Conservation (phyloP, 1,284 basidiomycete species). For the Boletus sp. region DNA sequence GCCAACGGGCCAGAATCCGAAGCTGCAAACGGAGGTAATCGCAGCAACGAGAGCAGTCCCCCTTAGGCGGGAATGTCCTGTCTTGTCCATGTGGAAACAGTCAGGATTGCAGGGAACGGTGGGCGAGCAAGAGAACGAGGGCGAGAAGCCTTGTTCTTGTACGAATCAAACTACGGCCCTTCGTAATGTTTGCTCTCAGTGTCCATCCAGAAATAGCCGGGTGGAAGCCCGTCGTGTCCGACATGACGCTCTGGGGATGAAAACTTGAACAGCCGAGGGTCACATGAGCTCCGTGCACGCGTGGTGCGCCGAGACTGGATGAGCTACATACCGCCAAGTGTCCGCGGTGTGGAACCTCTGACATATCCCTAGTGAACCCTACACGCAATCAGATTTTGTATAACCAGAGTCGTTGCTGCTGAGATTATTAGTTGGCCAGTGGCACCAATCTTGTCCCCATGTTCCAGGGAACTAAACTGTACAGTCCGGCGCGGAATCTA, state of each 20-base stretch:
- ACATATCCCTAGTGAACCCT: not conserved
- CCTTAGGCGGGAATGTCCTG: conserved; percentile 15
- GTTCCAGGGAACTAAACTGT: not conserved
- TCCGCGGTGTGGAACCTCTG: not conserved
- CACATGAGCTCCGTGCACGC: not conserved
- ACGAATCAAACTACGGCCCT: not conserved
- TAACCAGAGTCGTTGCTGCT: not conserved
- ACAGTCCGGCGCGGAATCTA: not conserved
- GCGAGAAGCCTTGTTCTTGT: not conserved
- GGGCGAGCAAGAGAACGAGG: not conserved
- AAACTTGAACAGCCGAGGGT: not conserved
- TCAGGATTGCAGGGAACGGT: not conserved
- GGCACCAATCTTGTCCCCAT: not conserved
- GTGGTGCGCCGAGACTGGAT: not conserved
- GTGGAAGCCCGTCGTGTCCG: not conserved
- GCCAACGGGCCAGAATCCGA: conserved; percentile 21
- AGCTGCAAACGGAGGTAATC: conserved; percentile 20
- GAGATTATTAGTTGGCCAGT: not conserved
- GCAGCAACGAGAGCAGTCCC: conserved; percentile 14
- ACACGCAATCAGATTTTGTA: not conserved
- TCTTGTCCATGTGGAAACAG: conserved; percentile 9
- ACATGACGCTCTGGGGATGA: not conserved
- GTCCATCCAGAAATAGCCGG: not conserved
- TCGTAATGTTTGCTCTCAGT: not conserved
- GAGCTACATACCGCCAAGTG: not conserved